phyloP scores from a whole-genome alignment of 2,329 filamentous ascomycete genomes.

The Trichoderma sp. region DNA sequence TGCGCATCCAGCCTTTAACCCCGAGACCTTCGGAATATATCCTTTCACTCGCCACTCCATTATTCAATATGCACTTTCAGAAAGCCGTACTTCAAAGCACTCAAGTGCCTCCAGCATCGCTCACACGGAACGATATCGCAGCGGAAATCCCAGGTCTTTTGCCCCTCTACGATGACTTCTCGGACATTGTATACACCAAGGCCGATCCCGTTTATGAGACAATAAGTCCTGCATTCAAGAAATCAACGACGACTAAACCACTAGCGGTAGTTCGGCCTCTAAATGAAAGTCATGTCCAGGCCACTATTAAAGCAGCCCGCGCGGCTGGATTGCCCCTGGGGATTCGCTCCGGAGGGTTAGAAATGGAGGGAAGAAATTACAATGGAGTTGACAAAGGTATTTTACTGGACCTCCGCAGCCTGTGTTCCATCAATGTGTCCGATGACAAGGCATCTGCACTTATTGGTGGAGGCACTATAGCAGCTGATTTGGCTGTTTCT shows the following conservation, averaged over 20 bases:
- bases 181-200: neutral
- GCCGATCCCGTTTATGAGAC: neutral
- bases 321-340: neutral
- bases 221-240: neutral
- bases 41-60: neutral
- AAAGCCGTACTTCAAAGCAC: neutral
- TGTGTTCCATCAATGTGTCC: neutral
- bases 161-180: neutral
- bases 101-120: neutral
- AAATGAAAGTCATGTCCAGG: conserved; percentile 3
- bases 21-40: neutral
- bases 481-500: neutral
- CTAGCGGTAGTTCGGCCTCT: neutral
- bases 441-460: neutral
- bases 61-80: neutral
- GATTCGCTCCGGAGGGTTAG: neutral
- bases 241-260: neutral
- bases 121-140: neutral
- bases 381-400: neutral
- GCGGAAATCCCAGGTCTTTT: neutral
- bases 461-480: neutral
- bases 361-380: neutral
- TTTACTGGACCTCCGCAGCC: neutral
- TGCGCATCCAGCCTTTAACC: neutral
- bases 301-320: neutral